Conservation (phyloP, 164 flowering plant species). For the Brasenia schreberi region DNA sequence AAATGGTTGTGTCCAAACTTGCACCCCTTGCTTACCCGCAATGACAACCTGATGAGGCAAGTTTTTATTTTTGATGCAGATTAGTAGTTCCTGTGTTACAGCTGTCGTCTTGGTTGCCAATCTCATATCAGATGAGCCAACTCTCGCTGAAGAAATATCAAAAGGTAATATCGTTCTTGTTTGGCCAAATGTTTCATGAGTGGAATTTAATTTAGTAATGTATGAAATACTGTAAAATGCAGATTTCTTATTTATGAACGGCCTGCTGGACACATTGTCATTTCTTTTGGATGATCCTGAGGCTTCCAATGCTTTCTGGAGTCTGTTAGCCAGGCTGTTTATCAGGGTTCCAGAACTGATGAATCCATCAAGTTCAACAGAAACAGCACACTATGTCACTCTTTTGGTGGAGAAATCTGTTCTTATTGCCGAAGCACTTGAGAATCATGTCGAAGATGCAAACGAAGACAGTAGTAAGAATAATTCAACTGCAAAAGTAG, state of each 20-base stretch:
- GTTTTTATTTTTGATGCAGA: slow-evolving; percentile 22
- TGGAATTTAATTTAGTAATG: not conserved
- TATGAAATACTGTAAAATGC: slow-evolving; percentile 15
- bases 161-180: slow-evolving; percentile 31
- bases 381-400: slow-evolving; percentile 21
- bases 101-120: slow-evolving; percentile 74
- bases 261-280: slow-evolving; percentile 58
- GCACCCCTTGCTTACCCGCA: no score
- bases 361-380: slow-evolving; percentile 19
- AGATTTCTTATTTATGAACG: slow-evolving; percentile 62
- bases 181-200: slow-evolving; percentile 1
- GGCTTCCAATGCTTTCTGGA: slow-evolving; percentile 83
- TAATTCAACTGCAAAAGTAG: slow-evolving; percentile 17
- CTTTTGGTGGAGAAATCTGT: slow-evolving; percentile 39
- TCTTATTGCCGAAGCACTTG: slow-evolving; percentile 63
- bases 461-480: slow-evolving; percentile 13
- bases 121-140: slow-evolving; percentile 48
- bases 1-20: no score
- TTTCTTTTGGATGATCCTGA: slow-evolving; percentile 64
- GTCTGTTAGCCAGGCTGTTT: slow-evolving; percentile 44
- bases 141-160: slow-evolving; percentile 39
- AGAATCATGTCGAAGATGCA: slow-evolving; percentile 28
- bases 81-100: slow-evolving; percentile 62
- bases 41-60: no score
- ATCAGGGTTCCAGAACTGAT: slow-evolving; percentile 33